Evolutionary conservation across 768 basidiomycete genomes (phyloP), one percentile per base, ranked within the genome.

Genomic region (Leccinum uliginosum): DNA sequence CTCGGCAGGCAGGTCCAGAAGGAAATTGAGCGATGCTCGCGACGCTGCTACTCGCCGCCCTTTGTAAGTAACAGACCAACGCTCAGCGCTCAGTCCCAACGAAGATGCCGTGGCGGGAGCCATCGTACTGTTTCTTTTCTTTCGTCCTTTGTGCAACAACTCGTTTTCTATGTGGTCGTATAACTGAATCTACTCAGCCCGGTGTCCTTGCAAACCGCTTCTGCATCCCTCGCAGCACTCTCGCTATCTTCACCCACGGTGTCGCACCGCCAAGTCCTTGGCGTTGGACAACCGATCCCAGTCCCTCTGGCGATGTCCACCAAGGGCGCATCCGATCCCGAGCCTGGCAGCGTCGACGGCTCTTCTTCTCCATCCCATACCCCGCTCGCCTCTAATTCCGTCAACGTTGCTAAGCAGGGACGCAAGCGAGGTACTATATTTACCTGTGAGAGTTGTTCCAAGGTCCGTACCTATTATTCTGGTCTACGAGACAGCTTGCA

Each of bases 381-480:
- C 46, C 47, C 56, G 1, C 32, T 52, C n/a, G 24, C 53, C 11
- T 34, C 62, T 21, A 61, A 60, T 48, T 50, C 52, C 2, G 45
- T 61, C 51, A 57, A 60, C 43, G 57, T 62, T 11, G 66, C 65
- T 55, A 78, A 72, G 65, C 73, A 70, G 35, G 80, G 79, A 44
- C 91, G 86, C 80, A 92, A 91, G 73, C 83, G 90, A 56, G 93
- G 91, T 2, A 82, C 87, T 53, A 86, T 89, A 56, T 93, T 91
- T 76, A 87, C 85, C 60, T 98, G 95, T 74, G 95, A 98, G 76
- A 91, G 85, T 65, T 98, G 95, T 73, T 86, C 87, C 38, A 98
- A 98, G 89, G 94, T 90, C 49, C 44, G 30, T 57, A 35, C 26
- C 19, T 15, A 54, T 56, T 45, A 21, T 45, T 59, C n/a, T 19